Evolutionary conservation across 2,329 filamentous ascomycete species (phyloP).

Genomic region (Arthrinium phaeospermum): DNA sequence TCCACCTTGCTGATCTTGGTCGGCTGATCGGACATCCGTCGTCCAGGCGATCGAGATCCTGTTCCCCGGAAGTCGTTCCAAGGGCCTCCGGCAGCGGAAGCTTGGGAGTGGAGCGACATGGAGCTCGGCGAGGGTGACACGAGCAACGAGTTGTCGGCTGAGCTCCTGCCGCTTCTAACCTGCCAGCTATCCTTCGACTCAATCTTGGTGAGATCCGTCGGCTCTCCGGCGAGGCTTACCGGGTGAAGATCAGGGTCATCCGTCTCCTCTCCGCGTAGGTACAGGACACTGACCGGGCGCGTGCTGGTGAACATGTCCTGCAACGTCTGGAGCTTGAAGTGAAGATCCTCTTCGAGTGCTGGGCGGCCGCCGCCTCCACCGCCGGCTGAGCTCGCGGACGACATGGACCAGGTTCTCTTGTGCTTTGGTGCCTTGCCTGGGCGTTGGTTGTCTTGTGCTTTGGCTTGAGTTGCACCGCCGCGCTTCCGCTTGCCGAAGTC

Average conservation of each 20-base stretch:
- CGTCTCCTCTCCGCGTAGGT: slow-evolving; percentile 75
- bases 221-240: slow-evolving; percentile 73
- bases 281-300: slow-evolving; percentile 77
- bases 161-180: slow-evolving; percentile 58
- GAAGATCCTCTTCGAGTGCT: slow-evolving; percentile 75
- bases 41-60: slow-evolving; percentile 32
- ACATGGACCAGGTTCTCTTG: slow-evolving; percentile 94
- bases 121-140: slow-evolving; percentile 72
- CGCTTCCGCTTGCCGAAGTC: slow-evolving; percentile 70
- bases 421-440: slow-evolving; percentile 88
- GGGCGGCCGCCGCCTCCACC: slow-evolving; percentile 50
- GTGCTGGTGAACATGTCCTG: slow-evolving; percentile 92
- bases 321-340: slow-evolving; percentile 76
- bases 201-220: slow-evolving; percentile 62
- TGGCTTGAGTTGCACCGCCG: slow-evolving; percentile 50
- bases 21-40: slow-evolving; percentile 58
- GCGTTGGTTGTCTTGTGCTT: slow-evolving; percentile 58
- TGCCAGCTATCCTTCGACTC: slow-evolving; percentile 60
- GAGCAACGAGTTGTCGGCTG: slow-evolving; percentile 65
- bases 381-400: slow-evolving; percentile 71
- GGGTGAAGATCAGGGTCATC: slow-evolving; percentile 84
- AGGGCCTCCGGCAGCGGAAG: slow-evolving; percentile 48
- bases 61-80: slow-evolving; percentile 62
- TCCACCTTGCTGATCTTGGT: slow-evolving; percentile 60
- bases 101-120: slow-evolving; percentile 64